Base-by-base conservation (phyloP, 352 stramenopile species). In the Thalassiosira oceanica region DNA sequence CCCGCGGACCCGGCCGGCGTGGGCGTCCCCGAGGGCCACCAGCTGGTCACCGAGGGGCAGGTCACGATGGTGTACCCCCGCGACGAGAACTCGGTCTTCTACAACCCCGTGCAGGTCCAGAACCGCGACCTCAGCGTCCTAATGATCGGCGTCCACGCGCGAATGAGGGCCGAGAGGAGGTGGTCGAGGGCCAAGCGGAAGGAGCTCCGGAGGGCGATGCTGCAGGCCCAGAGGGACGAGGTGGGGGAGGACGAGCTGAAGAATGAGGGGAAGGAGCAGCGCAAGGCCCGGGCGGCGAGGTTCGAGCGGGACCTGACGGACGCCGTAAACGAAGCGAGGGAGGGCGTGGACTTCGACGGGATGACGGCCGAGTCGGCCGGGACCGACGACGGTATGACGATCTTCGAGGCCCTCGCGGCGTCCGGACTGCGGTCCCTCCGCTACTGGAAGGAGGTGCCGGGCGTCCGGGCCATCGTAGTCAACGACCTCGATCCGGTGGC, bases 91-190 rank as follows among this genome's bases (percentile, higher is more conserved):
- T 74, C 68, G 16, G 85, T 92, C 10, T 92, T 92, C 75, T 92
- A 92, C 72, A 92, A 92, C 54, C 82, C 80, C 1, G 87, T 95
- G 2, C 93, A 97, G 83, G 95, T 99, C 46, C 94, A 99, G 58
- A 99, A 99, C 86, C 94, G 97, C 44, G 97, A 99, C 84, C 82
- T 99, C 36, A 97, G 89, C 7, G 97, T 99, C 65, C 76, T 97
- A 15, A 96, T 99, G 78, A 98, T 99, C 77, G 94, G 93, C 33
- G 87, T 98, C 57, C 98, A 98, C 82, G 94, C 92, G 16, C 93
- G 97, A 53, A 86, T 92, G 36, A 88, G 95, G 23, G 63, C 69
- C 1, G 60, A 85, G 27, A 50, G 67, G 45, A 70, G 49, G 16
- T 80, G 39, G 84, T 85, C 41, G 54, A 84, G 52, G 88, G 93